Evolutionary conservation across 73 alveolate species (phyloP), one percentile per base, ranked within the genome.

Genomic region (Symbiodinium pilosum): DNA sequence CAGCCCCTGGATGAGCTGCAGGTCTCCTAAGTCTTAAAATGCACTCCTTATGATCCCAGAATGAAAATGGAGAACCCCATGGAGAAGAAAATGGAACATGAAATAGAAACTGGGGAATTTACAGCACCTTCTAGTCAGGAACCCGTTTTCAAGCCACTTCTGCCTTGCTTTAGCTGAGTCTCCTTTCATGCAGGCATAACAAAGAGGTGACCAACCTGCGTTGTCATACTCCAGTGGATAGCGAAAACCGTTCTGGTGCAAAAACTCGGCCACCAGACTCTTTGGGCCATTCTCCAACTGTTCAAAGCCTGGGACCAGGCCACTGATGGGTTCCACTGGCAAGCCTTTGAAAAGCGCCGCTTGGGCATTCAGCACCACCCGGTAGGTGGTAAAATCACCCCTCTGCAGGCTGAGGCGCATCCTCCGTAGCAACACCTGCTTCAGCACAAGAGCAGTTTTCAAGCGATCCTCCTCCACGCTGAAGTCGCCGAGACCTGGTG

Each of bases 1-100:
- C 69, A 83, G 69, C 12, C 69, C 40, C 21, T 18, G 69, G 42
- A 83, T 21, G 1, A 83, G 26, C n/a, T 40, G 43, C 18, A 52
- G 92, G 34, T 83, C 69, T 18, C 92, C 92, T 54, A n/a, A 54
- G 73, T 54, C 73, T 54, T 30, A n/a, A 26, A 54, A 24, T 54
- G 28, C 3, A 54, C 32, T 26, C 73, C 26, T 54, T 54, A 54
- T 5, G 34, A n/a, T 16, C 26, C n/a, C n/a, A n/a, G n/a, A n/a
- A n/a, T n/a, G n/a, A n/a, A n/a, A n/a, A n/a, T n/a, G n/a, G n/a
- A n/a, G n/a, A n/a, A n/a, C n/a, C n/a, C n/a, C n/a, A n/a, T n/a
- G n/a, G n/a, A n/a, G n/a, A n/a, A n/a, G n/a, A n/a, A n/a, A n/a
- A n/a, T n/a, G n/a, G n/a, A n/a, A n/a, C n/a, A n/a, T n/a, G n/a